A percentile compares a stretch with the other conserved stretches of the same genome.
Evolutionary conservation across 2,329 filamentous ascomycete species (phyloP).

Genomic region (Geosmithia flava): DNA sequence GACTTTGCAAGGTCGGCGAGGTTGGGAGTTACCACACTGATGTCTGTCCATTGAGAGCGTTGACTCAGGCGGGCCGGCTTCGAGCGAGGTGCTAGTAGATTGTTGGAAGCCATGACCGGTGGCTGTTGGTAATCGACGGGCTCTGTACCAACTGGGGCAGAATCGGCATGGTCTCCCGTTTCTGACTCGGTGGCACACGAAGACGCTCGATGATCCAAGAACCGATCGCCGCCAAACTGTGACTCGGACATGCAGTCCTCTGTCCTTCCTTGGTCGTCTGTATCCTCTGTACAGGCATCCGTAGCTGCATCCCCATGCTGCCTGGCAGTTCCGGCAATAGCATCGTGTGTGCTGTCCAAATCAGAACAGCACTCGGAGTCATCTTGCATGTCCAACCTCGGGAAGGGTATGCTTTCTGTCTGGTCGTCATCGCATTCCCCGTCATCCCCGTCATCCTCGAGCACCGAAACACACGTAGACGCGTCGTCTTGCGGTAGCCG

Average conservation of each 20-base stretch:
- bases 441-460: neutral
- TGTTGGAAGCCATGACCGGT: slow-evolving; percentile 23
- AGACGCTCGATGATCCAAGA: slow-evolving; percentile 22
- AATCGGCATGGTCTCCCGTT: slow-evolving; percentile 13
- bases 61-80: slow-evolving; percentile 36
- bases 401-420: slow-evolving; percentile 16
- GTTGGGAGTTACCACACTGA: slow-evolving; percentile 41
- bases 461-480: neutral
- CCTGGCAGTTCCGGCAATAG: slow-evolving; percentile 6
- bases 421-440: slow-evolving; percentile 1
- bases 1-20: slow-evolving; percentile 16
- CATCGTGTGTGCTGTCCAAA: slow-evolving; percentile 12
- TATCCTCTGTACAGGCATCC: slow-evolving; percentile 22
- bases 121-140: slow-evolving; percentile 5
- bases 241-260: slow-evolving; percentile 15
- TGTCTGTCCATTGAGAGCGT: slow-evolving; percentile 48
- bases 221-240: slow-evolving; percentile 13
- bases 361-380: slow-evolving; percentile 26
- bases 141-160: slow-evolving; percentile 8
- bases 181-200: slow-evolving; percentile 25
- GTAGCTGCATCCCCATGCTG: slow-evolving; percentile 19
- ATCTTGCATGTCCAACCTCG: slow-evolving; percentile 19
- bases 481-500: neutral
- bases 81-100: slow-evolving; percentile 32
- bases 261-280: slow-evolving; percentile 15